These are phyloP conservation scores for Candida sithepensis DNA, from an alignment of 805 yeast genomes.

Conservation along the genomic window DNA sequence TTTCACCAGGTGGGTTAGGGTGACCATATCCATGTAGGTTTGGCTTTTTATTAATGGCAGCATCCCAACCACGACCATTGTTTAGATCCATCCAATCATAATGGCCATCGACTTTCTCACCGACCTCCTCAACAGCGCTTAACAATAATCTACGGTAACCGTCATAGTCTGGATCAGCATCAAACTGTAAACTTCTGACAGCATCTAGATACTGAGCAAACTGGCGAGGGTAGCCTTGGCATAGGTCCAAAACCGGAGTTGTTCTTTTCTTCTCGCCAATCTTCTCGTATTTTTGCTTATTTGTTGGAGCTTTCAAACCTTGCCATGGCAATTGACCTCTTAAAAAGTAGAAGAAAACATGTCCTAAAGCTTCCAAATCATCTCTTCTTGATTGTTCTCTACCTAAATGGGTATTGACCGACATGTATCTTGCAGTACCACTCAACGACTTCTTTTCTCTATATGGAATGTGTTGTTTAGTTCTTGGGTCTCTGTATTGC, in stretches of 20 bases:
- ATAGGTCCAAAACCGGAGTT: conserved; percentile 79
- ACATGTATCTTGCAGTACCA: conserved; percentile 99
- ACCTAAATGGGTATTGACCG: conserved; percentile 95
- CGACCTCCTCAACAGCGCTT: conserved; percentile 69
- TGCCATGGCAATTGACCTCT: conserved; percentile 98
- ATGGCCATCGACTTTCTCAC: conserved; percentile 76
- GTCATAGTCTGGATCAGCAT: conserved; percentile 92
- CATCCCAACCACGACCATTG: conserved; percentile 96
- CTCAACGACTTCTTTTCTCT: conserved; percentile 92
- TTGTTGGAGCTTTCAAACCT: conserved; percentile 96
- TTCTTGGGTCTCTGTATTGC: conserved; percentile 93
- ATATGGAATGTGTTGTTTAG: conserved; percentile 94
- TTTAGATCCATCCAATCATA: conserved; percentile 98
- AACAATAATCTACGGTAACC: conserved; percentile 75
- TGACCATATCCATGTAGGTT: conserved; percentile 95
- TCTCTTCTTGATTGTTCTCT: conserved; percentile 96
- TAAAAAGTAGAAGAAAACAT: conserved; percentile 91
- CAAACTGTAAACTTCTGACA: conserved; percentile 86
- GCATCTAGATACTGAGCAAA: conserved; percentile 87
- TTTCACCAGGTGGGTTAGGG: conserved; percentile 75
- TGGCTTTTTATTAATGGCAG: conserved; percentile 83
- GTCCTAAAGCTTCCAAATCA: conserved; percentile 94
- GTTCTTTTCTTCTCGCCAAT: conserved; percentile 95
- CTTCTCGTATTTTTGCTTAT: conserved; percentile 95
- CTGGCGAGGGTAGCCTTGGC: conserved; percentile 87